Conservation (phyloP, 2,329 filamentous ascomycete genomes). For the Exophiala viscosa region DNA sequence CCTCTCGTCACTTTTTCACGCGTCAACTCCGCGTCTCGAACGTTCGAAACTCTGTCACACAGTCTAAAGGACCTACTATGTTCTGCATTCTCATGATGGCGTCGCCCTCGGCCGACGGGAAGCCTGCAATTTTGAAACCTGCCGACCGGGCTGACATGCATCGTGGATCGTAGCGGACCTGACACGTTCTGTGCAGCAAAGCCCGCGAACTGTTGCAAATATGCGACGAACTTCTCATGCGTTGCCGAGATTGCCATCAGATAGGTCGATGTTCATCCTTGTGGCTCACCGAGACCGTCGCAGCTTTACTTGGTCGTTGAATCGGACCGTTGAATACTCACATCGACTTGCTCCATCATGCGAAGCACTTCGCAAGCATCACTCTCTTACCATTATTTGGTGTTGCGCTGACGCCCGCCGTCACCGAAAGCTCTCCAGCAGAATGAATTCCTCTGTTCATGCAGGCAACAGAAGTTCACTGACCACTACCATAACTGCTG, state of each 20-base stretch:
- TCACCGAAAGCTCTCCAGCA: neutral
- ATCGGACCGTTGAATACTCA: constrained; percentile 10
- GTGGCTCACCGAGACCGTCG: neutral
- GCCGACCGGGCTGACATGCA: too few relatives aligned
- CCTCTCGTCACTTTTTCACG: too few relatives aligned
- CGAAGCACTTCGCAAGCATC: constrained; percentile 9
- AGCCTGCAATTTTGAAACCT: too few relatives aligned
- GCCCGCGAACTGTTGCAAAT: too few relatives aligned
- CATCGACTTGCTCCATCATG: constrained; percentile 9
- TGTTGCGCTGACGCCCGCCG: neutral
- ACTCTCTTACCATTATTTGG: neutral
- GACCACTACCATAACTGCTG: neutral
- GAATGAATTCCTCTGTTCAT: neutral
- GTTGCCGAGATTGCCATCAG: constrained; percentile 1
- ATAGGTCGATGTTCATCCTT: constrained; percentile 4
- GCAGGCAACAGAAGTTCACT: neutral
- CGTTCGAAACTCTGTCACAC: too few relatives aligned
- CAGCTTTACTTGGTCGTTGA: constrained; percentile 1
- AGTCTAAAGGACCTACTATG: too few relatives aligned
- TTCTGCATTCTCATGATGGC: too few relatives aligned
- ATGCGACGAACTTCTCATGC: constrained; percentile 6
- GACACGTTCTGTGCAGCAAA: too few relatives aligned
- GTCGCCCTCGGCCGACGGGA: too few relatives aligned
- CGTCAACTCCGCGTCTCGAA: too few relatives aligned
- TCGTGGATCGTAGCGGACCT: too few relatives aligned